A percentile compares a stretch with the other conserved stretches of the same genome.
Evolutionary conservation across 768 basidiomycete species (phyloP).

Genomic region (Kwoniella mangroviensis): DNA sequence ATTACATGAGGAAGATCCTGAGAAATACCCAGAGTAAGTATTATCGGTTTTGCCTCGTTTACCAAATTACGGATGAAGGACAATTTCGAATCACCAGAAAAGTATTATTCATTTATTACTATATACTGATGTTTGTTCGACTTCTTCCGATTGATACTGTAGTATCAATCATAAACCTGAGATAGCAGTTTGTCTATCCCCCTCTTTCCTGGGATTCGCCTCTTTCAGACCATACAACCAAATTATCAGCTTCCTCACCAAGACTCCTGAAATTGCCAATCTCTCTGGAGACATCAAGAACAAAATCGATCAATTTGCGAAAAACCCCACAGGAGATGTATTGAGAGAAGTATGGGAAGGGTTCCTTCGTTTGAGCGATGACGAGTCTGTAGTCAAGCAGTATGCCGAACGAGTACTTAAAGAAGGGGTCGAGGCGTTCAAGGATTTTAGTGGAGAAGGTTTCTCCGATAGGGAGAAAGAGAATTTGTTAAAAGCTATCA

Average conservation of each 20-base stretch:
- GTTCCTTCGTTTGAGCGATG: constrained; percentile 60
- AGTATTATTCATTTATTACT: neutral
- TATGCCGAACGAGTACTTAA: constrained; percentile 63
- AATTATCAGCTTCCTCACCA: constrained; percentile 68
- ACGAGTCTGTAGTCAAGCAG: constrained; percentile 42
- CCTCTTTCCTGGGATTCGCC: constrained; percentile 78
- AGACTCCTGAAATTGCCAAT: constrained; percentile 73
- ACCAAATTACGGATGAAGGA: too few relatives aligned
- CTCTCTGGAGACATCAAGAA: constrained; percentile 64
- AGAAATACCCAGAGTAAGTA: constrained; percentile 46
- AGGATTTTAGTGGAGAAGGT: constrained; percentile 18
- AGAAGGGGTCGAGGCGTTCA: constrained; percentile 59
- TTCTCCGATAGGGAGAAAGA: constrained; percentile 30
- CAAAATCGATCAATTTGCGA: constrained; percentile 64
- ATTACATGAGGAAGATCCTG: constrained; percentile 47
- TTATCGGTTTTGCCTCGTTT: neutral
- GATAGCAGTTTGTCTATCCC: constrained; percentile 79
- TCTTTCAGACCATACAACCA: constrained; percentile 79
- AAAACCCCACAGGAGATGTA: constrained; percentile 59
- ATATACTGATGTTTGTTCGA: neutral
- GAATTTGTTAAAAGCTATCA: constrained; percentile 39
- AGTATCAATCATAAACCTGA: constrained; percentile 56
- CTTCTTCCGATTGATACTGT: neutral
- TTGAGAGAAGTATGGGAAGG: constrained; percentile 66
- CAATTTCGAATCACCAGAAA: too few relatives aligned